These are phyloP conservation scores for Lasiosphaeris hirsuta DNA, from an alignment of 495 filamentous ascomycete species.

Conservation along the genomic window DNA sequence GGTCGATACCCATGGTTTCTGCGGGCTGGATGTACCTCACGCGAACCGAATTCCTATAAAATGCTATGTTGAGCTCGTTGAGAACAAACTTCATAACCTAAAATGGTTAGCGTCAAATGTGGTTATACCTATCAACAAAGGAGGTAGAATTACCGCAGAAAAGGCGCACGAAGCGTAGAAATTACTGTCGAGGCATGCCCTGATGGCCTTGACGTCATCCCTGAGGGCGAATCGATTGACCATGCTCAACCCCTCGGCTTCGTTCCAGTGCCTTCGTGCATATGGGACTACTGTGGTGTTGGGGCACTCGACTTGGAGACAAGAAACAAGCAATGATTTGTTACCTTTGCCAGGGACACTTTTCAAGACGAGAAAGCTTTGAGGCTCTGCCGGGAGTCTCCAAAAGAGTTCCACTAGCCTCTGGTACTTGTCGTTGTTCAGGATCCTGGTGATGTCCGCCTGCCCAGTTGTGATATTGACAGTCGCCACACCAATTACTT, in stretches of 20 bases:
- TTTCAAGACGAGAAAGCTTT: constrained; percentile 35
- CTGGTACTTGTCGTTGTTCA: constrained; percentile 79
- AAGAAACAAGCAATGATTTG: constrained; percentile 63
- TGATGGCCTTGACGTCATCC: constrained; percentile 75
- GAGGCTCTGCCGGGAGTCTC: constrained; percentile 54
- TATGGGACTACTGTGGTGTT: constrained; percentile 55
- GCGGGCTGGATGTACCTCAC: constrained; percentile 87
- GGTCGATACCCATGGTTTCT: constrained; percentile 91
- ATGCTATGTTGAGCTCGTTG: constrained; percentile 54
- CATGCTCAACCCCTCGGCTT: constrained; percentile 71
- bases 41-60: constrained; percentile 73
- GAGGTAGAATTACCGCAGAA: constrained; percentile 62
- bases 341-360: constrained; percentile 59
- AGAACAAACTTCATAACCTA: constrained; percentile 83
- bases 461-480: constrained; percentile 80
- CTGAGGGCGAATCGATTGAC: constrained; percentile 74
- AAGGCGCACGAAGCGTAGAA: constrained; percentile 90
- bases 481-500: constrained; percentile 78
- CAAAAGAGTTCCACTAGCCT: constrained; percentile 54
- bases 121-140: background rate
- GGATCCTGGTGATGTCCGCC: constrained; percentile 48
- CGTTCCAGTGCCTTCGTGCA: constrained; percentile 89
- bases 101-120: constrained; percentile 1
- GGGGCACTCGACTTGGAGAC: constrained; percentile 64
- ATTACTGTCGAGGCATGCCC: constrained; percentile 71